A percentile compares a stretch with the other conserved stretches of the same genome.
Evolutionary conservation across 805 yeast genomes (phyloP).

Genomic region (Zygosaccharomyces pseudorouxii): DNA sequence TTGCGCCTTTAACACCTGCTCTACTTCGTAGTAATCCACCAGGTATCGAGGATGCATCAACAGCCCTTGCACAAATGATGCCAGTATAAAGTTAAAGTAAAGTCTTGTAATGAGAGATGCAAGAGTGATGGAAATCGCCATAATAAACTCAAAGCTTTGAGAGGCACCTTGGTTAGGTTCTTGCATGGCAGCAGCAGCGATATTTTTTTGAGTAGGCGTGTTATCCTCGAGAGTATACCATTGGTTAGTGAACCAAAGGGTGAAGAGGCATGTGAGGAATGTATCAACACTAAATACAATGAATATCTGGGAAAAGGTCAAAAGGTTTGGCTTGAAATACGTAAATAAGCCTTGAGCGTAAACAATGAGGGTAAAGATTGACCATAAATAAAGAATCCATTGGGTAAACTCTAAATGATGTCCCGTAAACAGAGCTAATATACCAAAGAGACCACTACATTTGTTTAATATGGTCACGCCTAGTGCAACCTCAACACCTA

Average conservation of each 20-base stretch:
- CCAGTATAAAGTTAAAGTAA: constrained; percentile 55
- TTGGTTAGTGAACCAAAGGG: constrained; percentile 63
- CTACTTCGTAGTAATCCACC: constrained; percentile 37
- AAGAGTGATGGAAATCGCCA: constrained; percentile 50
- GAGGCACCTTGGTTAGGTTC: constrained; percentile 53
- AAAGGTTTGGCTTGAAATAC: constrained; percentile 51
- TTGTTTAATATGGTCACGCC: constrained; percentile 78
- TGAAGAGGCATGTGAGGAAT: constrained; percentile 58
- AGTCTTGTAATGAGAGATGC: constrained; percentile 46
- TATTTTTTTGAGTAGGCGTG: constrained; percentile 6
- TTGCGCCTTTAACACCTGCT: constrained; percentile 35
- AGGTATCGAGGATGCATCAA: constrained; percentile 44
- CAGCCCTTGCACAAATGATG: constrained; percentile 57
- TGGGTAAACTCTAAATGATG: constrained; percentile 80
- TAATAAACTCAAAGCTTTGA: constrained; percentile 50
- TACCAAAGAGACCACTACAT: constrained; percentile 83
- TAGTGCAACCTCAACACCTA: constrained; percentile 80
- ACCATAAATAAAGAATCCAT: constrained; percentile 70
- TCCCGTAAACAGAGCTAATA: constrained; percentile 81
- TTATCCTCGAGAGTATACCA: constrained; percentile 61
- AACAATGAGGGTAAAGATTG: constrained; percentile 58
- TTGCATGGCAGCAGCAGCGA: constrained; percentile 10
- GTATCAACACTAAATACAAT: constrained; percentile 66
- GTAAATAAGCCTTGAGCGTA: constrained; percentile 54
- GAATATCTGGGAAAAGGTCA: constrained; percentile 59